Evolutionary conservation across 2,329 filamentous ascomycete genomes (phyloP).

Genomic region (Fusarium decemcellulare): DNA sequence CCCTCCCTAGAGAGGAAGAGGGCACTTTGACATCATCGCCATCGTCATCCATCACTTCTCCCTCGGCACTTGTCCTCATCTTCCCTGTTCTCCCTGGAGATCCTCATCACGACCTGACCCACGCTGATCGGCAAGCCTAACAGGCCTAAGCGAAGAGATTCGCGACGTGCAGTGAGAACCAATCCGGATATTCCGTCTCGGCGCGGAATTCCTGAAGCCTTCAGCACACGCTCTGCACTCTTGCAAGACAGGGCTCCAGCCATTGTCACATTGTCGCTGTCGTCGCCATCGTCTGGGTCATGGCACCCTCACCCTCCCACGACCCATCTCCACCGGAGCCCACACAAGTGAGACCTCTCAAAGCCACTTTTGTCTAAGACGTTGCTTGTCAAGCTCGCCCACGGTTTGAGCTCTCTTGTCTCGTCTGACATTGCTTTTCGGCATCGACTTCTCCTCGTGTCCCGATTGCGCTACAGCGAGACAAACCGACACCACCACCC

Average conservation of each 20-base stretch:
- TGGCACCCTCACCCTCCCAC: constrained; percentile 18
- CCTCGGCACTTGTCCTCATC: constrained; percentile 28
- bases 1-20: constrained; percentile 8
- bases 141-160: constrained; percentile 17
- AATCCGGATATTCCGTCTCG: constrained; percentile 32
- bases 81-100: constrained; percentile 31
- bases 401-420: constrained; percentile 25
- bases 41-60: constrained; percentile 1
- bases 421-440: constrained; percentile 32
- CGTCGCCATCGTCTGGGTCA: too few species aligned
- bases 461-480: constrained; percentile 23
- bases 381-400: constrained; percentile 9
- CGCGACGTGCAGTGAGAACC: constrained; percentile 35
- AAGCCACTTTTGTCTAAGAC: constrained; percentile 32
- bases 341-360: constrained; percentile 29
- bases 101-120: constrained; percentile 23
- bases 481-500: constrained; percentile 13
- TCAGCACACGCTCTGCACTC: neutral
- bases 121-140: constrained; percentile 30
- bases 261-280: constrained; percentile 10
- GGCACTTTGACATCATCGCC: constrained; percentile 34
- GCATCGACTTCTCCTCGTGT: constrained; percentile 30
- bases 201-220: constrained; percentile 14
- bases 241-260: constrained; percentile 8
- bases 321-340: constrained; percentile 23